Base-by-base conservation (phyloP, 225 moss, liverwort and hornwort species). In the Physcomitrium patens region DNA sequence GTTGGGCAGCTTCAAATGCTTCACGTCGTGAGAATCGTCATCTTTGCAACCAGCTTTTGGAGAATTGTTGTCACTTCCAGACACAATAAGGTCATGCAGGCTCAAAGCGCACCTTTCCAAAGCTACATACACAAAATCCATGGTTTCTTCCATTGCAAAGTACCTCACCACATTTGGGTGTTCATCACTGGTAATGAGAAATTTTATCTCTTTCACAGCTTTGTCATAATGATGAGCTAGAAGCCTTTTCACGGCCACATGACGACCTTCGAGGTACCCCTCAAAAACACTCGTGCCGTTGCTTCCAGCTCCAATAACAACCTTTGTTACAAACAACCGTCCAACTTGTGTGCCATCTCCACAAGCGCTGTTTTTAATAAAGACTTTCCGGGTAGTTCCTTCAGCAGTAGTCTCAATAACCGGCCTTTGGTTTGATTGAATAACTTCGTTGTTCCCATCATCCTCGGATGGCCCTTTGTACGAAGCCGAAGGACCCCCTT, bases 81-180 rank as follows among this genome's bases (percentile, higher is more conserved):
- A 81, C 15, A 87, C 73, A 77, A 99, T 86, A 65, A 99, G 86
- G 74, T 99, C 99, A 60, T 91, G 76, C 55, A 99, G 77, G 80
- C 86, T 99, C 83, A 88, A 81, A 66, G 86, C 91, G 78, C 99
- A 99, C 74, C 93, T 84, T 72, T 99, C 99, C 70, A 99, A 81
- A 37, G 99, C 87, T 50, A 99, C 89, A 15, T 89, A 99, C n/a
- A 99, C 92, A 49, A 99, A 99, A 73, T 95, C 95, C 20, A 78
- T 9, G 3, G 93, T 89, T 69, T 89, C 86, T 75, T 99, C 93
- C 83, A 90, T 91, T n/a, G 93, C 93, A 63, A 91, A 99, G 68
- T 94, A 99, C 28, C 95, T 83, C 43, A 99, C 99, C 76, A 99
- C 99, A 58, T 99, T 99, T 15, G 93, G 91, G 72, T 99, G 99